Conservation (phyloP, 305 asterid species). For the Solanum aculeatissimum region DNA sequence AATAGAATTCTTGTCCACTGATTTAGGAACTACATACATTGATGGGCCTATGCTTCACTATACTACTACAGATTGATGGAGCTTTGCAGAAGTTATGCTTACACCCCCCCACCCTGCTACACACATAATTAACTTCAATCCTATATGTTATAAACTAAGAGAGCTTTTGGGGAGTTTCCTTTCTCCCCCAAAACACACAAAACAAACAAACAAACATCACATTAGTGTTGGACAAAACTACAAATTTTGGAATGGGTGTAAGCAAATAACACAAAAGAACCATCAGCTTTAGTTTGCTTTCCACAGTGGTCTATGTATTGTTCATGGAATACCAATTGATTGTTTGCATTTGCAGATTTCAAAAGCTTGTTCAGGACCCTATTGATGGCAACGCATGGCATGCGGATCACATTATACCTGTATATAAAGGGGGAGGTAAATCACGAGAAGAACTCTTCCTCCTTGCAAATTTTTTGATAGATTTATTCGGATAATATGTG, state of each 20-base stretch:
- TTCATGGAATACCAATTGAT: not conserved
- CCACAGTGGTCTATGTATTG: not conserved
- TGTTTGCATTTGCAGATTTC: constrained; percentile 33
- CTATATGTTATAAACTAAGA: not conserved
- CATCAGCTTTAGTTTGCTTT: not conserved
- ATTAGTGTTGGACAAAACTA: not conserved
- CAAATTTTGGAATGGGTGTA: not conserved
- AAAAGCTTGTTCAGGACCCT: constrained; percentile 70
- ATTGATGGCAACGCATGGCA: constrained; percentile 94
- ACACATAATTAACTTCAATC: not conserved
- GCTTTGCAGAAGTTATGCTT: not conserved
- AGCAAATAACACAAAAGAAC: not conserved
- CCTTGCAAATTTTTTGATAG: not conserved
- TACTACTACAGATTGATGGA: not conserved
- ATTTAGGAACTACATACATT: not conserved
- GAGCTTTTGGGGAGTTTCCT: not conserved
- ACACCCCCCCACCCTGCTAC: not conserved
- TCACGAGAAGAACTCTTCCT: not conserved
- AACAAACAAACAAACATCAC: not conserved
- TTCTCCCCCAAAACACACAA: not conserved
- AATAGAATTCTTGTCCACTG: not conserved
- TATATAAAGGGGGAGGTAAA: constrained; percentile 86
- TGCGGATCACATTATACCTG: constrained; percentile 93
- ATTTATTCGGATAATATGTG: not conserved
- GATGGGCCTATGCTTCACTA: not conserved